Evolutionary conservation across 1,284 basidiomycete genomes (phyloP).

Genomic region (Moesziomyces globuligerus): DNA sequence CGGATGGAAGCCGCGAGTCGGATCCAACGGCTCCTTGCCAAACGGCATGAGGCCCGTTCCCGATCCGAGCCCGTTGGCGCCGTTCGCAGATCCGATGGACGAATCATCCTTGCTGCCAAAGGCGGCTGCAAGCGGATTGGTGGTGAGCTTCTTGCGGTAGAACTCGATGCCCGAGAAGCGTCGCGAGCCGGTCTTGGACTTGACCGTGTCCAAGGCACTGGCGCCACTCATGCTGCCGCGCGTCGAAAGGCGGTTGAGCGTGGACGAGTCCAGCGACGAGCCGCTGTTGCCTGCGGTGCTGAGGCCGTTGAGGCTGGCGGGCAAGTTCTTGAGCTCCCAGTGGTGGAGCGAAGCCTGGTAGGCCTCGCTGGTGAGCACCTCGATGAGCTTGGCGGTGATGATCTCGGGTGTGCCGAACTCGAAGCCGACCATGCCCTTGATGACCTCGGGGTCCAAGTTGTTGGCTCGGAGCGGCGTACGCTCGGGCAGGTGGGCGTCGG

Average conservation of each 20-base stretch:
- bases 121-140: slow-evolving; percentile 46
- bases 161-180: slow-evolving; percentile 94
- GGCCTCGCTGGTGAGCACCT: slow-evolving; percentile 80
- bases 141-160: slow-evolving; percentile 82
- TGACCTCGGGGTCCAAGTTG: slow-evolving; percentile 85
- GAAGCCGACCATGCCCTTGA: slow-evolving; percentile 93
- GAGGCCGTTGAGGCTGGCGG: slow-evolving; percentile 33
- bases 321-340: slow-evolving; percentile 75
- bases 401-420: slow-evolving; percentile 91
- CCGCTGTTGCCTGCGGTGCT: slow-evolving; percentile 66
- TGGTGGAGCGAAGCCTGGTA: slow-evolving; percentile 79
- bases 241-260: slow-evolving; percentile 35
- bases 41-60: slow-evolving; percentile 41
- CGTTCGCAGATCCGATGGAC: slow-evolving; percentile 17
- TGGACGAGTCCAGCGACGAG: slow-evolving; percentile 17
- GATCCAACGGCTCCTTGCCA: slow-evolving; percentile 74
- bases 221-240: slow-evolving; percentile 23
- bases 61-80: slow-evolving; percentile 44
- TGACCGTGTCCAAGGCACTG: slow-evolving; percentile 32
- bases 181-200: slow-evolving; percentile 64
- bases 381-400: slow-evolving; percentile 79
- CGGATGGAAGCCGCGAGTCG: slow-evolving; percentile 91
- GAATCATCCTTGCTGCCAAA: slow-evolving; percentile 50
- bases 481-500: slow-evolving; percentile 84
- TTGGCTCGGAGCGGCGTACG: slow-evolving; percentile 87